phyloP scores from a whole-genome alignment of 768 basidiomycete genomes.

The Boletus pseudo-olivaceus region DNA sequence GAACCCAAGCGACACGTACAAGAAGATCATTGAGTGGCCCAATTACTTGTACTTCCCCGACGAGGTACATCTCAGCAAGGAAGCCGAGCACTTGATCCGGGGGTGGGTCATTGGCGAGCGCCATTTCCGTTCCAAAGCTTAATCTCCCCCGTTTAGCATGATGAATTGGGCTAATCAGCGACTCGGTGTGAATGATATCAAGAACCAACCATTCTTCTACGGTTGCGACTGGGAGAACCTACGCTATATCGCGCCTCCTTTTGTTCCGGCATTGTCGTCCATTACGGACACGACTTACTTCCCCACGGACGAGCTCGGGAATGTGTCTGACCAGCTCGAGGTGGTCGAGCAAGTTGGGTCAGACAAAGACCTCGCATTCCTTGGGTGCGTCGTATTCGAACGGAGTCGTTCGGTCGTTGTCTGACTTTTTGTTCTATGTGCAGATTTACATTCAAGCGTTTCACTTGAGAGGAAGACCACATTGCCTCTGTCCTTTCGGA shows the following conservation, averaged over 20 bases:
- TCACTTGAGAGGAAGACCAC: constrained; percentile 30
- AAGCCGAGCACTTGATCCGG: constrained; percentile 87
- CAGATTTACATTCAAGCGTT: constrained; percentile 87
- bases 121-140: constrained; percentile 3
- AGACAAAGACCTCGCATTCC: constrained; percentile 66
- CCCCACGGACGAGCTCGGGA: constrained; percentile 88
- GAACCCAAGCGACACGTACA: constrained; percentile 95
- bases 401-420: neutral
- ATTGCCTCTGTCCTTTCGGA: neutral
- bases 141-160: constrained; percentile 47
- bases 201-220: constrained; percentile 89
- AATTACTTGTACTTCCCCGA: constrained; percentile 91
- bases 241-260: constrained; percentile 92
- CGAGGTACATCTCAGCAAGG: constrained; percentile 88
- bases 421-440: constrained; percentile 2
- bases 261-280: constrained; percentile 88
- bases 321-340: constrained; percentile 59
- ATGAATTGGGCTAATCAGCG: constrained; percentile 80
- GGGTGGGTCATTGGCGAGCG: constrained; percentile 45
- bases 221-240: constrained; percentile 94
- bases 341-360: constrained; percentile 58
- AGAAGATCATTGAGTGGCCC: constrained; percentile 97
- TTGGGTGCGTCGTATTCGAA: constrained; percentile 43
- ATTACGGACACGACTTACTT: constrained; percentile 96
- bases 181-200: constrained; percentile 80